These are phyloP conservation scores for Parafenestella ontariensis DNA, from an alignment of 2,329 filamentous ascomycete species.

Conservation along the genomic window DNA sequence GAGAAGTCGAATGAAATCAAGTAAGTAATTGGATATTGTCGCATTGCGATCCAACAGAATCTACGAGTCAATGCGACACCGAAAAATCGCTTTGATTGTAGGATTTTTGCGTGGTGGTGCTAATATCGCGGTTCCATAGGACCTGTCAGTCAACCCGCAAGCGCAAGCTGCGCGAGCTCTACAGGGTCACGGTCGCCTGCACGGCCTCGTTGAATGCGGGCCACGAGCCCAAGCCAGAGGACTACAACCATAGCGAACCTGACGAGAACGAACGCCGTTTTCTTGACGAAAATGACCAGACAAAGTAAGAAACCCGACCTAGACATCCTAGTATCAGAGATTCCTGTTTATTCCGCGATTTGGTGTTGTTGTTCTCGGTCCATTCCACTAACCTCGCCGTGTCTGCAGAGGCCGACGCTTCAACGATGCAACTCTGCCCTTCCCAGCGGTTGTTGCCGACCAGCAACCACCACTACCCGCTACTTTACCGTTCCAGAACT, in stretches of 20 bases:
- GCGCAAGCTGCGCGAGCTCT: slow-evolving; percentile 89
- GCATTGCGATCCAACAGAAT: slow-evolving; percentile 37
- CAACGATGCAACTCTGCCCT: slow-evolving; percentile 61
- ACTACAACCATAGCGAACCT: slow-evolving; percentile 62
- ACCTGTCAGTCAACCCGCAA: slow-evolving; percentile 78
- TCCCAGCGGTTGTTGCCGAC: slow-evolving; percentile 34
- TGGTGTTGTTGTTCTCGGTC: slow-evolving; percentile 23
- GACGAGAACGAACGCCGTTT: slow-evolving; percentile 62
- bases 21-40: slow-evolving; percentile 51
- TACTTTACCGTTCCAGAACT: slow-evolving; percentile 31
- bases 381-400: slow-evolving; percentile 39
- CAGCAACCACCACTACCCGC: slow-evolving; percentile 33
- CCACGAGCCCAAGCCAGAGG: slow-evolving; percentile 63
- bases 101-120: slow-evolving; percentile 48
- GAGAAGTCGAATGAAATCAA: slow-evolving; percentile 53
- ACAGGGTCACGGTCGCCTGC: slow-evolving; percentile 65
- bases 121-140: slow-evolving; percentile 46
- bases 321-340: slow-evolving; percentile 10
- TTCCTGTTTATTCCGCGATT: slow-evolving; percentile 5
- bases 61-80: slow-evolving; percentile 45
- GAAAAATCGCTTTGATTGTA: slow-evolving; percentile 50
- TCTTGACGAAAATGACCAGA: slow-evolving; percentile 64
- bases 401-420: slow-evolving; percentile 62
- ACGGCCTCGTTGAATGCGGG: slow-evolving; percentile 63
- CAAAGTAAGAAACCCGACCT: slow-evolving; percentile 57